Evolutionary conservation across 192 early-diverging fungal genomes (phyloP).

Genomic region (Coemansia sp.): DNA sequence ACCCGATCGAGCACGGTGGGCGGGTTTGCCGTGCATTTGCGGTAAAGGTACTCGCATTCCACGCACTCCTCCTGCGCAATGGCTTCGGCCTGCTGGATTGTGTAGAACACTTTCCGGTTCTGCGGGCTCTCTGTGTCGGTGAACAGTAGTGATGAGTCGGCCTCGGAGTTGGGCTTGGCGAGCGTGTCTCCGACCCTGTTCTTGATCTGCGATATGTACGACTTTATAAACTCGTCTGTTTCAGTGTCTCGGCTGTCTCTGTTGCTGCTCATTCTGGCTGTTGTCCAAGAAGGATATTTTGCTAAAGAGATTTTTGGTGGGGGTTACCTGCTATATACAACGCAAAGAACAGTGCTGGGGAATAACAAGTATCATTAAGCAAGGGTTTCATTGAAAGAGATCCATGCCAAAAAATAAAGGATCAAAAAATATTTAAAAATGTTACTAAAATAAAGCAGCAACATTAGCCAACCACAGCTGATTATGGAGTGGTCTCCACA

Average conservation of each 20-base stretch:
- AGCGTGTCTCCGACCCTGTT: slow-evolving; percentile 24
- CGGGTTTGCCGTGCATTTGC: slow-evolving; percentile 32
- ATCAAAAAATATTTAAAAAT: too few relatives aligned
- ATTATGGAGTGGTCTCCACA: too few relatives aligned
- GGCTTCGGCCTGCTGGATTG: slow-evolving; percentile 29
- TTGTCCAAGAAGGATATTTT: background rate
- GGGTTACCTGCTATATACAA: too few relatives aligned
- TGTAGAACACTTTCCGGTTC: slow-evolving; percentile 38
- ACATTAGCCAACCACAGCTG: too few relatives aligned
- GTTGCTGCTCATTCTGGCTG: slow-evolving; percentile 6
- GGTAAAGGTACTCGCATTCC: slow-evolving; percentile 41
- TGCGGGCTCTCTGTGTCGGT: slow-evolving; percentile 33
- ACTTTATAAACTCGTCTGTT: slow-evolving; percentile 40
- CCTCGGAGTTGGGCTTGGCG: slow-evolving; percentile 24
- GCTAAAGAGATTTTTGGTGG: background rate
- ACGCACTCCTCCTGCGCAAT: slow-evolving; percentile 42
- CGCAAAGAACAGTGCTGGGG: too few relatives aligned
- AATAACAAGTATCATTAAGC: too few relatives aligned
- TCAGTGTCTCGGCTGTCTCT: slow-evolving; percentile 3
- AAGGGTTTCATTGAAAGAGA: too few relatives aligned
- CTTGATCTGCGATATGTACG: slow-evolving; percentile 38
- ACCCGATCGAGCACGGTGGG: slow-evolving; percentile 23
- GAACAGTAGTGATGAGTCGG: slow-evolving; percentile 21
- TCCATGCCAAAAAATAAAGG: too few relatives aligned
- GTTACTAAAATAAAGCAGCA: too few relatives aligned